These are phyloP conservation scores for Lophiotrema nucula DNA, from an alignment of 495 filamentous ascomycete species.

Conservation along the genomic window DNA sequence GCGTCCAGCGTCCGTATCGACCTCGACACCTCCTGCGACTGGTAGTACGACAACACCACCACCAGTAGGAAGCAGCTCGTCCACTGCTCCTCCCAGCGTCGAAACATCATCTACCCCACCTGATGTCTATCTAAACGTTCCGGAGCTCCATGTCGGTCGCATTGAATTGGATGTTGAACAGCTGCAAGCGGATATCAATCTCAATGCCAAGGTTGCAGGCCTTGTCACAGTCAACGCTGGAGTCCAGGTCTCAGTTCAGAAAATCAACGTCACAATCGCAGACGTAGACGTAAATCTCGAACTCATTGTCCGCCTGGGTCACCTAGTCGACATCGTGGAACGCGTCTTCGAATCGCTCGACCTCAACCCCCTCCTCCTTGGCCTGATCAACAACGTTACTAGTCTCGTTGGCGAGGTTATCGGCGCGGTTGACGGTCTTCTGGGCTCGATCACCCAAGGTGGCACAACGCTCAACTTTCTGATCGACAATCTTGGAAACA, in stretches of 20 bases:
- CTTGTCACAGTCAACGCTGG: constrained; percentile 58
- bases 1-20: not conserved
- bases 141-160: constrained; percentile 52
- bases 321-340: constrained; percentile 59
- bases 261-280: constrained; percentile 59
- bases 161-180: constrained; percentile 59
- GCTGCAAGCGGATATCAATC: constrained; percentile 54
- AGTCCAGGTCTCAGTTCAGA: constrained; percentile 50
- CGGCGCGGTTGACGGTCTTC: constrained; percentile 54
- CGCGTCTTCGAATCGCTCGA: constrained; percentile 55
- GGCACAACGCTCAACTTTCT: constrained; percentile 53
- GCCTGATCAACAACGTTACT: constrained; percentile 52
- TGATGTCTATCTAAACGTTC: constrained; percentile 56
- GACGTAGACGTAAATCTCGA: constrained; percentile 57
- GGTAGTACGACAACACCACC: not conserved
- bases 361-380: constrained; percentile 57
- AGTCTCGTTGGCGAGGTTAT: constrained; percentile 50
- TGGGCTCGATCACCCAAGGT: constrained; percentile 54
- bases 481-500: constrained; percentile 60
- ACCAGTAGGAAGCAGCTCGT: not conserved
- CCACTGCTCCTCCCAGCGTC: constrained; percentile 3
- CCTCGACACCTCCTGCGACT: not conserved
- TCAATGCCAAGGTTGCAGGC: constrained; percentile 55
- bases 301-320: constrained; percentile 55
- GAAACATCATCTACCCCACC: constrained; percentile 40